phyloP scores from a whole-genome alignment of 805 yeast species.

The Saitoella complicata region DNA sequence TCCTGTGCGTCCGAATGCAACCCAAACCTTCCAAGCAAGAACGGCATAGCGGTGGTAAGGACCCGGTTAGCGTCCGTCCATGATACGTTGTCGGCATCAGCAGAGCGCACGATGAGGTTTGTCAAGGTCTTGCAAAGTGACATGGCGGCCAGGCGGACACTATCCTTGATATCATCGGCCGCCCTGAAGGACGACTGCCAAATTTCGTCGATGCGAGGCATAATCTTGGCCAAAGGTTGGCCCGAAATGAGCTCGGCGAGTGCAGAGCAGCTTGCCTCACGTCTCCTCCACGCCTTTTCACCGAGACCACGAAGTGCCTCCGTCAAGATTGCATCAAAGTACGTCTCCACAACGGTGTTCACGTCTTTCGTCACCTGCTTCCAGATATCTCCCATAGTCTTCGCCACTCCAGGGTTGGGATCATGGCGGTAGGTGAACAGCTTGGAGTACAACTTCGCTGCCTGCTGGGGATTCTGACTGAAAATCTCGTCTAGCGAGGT shows the following conservation, averaged over 20 bases:
- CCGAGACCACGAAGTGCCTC: conserved; percentile 59
- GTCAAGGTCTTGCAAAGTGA: conserved; percentile 53
- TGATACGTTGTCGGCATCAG: conserved; percentile 31
- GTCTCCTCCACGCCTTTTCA: conserved; percentile 76
- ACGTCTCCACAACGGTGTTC: conserved; percentile 33
- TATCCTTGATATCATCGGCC: conserved; percentile 87
- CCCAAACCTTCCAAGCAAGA: conserved; percentile 64
- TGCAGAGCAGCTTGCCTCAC: conserved; percentile 74
- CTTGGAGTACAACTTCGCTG: conserved; percentile 58
- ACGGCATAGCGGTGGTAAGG: conserved; percentile 51
- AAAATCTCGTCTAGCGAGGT: conserved; percentile 52
- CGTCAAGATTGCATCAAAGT: conserved; percentile 41
- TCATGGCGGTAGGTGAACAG: conserved; percentile 74
- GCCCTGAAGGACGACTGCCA: conserved; percentile 82
- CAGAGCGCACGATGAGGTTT: conserved; percentile 39
- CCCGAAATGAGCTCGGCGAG: conserved; percentile 51
- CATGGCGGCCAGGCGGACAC: conserved; percentile 70
- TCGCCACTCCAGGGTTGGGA: conserved; percentile 57
- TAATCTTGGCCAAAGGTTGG: conserved; percentile 36
- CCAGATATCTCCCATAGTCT: conserved; percentile 86
- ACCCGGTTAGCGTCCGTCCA: conserved; percentile 30
- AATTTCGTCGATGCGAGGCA: conserved; percentile 37
- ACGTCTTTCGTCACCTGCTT: conserved; percentile 43
- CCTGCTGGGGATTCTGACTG: conserved; percentile 34
- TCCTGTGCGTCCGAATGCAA: conserved; percentile 76